These are phyloP conservation scores for Gomphus bonarii DNA, from an alignment of 1,284 basidiomycete genomes.

Conservation along the genomic window DNA sequence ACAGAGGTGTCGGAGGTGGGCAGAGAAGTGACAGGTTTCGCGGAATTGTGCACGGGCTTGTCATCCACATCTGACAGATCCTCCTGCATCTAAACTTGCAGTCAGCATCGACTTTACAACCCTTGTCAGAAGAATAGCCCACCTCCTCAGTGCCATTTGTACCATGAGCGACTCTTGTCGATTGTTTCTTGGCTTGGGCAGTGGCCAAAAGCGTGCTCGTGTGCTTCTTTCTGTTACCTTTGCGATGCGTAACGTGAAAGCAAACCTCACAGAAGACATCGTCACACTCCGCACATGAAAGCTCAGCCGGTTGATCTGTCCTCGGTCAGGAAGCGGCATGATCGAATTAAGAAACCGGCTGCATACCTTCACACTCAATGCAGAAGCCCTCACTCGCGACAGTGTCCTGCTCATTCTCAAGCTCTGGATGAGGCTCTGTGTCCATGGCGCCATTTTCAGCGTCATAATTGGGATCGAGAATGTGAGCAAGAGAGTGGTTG, in stretches of 20 bases:
- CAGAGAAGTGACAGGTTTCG: constrained; percentile 34
- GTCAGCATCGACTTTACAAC: not conserved
- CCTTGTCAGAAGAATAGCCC: constrained; percentile 1
- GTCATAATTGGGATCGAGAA: constrained; percentile 1
- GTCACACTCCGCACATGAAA: constrained; percentile 56
- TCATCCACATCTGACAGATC: constrained; percentile 30
- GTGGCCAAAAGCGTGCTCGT: constrained; percentile 36
- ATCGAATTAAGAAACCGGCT: not conserved
- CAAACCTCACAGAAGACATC: constrained; percentile 76
- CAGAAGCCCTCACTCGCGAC: constrained; percentile 56
- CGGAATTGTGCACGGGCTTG: constrained; percentile 26
- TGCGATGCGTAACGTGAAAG: constrained; percentile 71
- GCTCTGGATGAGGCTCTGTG: not conserved
- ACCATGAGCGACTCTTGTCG: constrained; percentile 17
- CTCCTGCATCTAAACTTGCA: constrained; percentile 38
- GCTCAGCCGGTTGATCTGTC: constrained; percentile 69
- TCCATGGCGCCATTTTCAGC: not conserved
- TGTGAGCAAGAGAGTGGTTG: not conserved
- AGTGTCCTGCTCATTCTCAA: constrained; percentile 40
- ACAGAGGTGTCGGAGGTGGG: constrained; percentile 47
- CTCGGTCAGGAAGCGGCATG: not conserved
- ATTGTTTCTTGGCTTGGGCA: constrained; percentile 17
- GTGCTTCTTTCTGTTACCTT: constrained; percentile 63
- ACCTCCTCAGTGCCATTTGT: constrained; percentile 20
- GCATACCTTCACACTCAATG: constrained; percentile 74